A percentile compares a stretch with the other conserved stretches of the same genome.
phyloP scores from a whole-genome alignment of 2,329 filamentous ascomycete genomes.

The Talaromyces sp. region DNA sequence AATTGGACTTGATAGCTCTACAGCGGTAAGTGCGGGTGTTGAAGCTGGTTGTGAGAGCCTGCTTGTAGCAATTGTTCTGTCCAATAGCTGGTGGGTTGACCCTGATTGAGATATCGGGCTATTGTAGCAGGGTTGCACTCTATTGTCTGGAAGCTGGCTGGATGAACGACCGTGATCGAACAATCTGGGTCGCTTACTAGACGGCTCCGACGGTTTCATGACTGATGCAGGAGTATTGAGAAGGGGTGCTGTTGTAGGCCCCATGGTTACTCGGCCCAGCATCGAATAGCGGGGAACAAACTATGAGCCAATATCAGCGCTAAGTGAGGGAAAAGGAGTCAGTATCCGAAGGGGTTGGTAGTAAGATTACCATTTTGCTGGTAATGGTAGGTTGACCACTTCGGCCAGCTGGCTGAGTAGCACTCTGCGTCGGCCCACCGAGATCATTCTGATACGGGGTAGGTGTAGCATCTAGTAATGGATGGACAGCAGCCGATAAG shows the following conservation, averaged over 20 bases:
- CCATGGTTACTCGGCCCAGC: not conserved
- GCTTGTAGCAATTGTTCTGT: not conserved
- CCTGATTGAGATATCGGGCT: not conserved
- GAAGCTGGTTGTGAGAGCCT: not conserved
- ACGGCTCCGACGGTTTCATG: not conserved
- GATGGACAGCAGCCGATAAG: not conserved
- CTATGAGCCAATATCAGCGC: not conserved
- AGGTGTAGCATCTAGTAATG: not conserved
- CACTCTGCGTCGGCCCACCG: not conserved
- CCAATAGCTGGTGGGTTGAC: not conserved
- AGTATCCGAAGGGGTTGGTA: not conserved
- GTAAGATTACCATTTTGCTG: not conserved
- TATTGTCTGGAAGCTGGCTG: not conserved
- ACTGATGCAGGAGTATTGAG: not conserved
- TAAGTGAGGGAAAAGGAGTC: not conserved
- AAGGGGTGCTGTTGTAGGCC: not conserved
- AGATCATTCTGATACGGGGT: not conserved
- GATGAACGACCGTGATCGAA: not conserved
- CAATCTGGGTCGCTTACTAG: not conserved
- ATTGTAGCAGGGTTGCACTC: not conserved
- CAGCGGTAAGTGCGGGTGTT: not conserved
- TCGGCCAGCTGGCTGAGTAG: not conserved
- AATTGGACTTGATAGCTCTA: not conserved
- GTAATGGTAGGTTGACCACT: not conserved
- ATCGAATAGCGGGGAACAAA: not conserved